Evolutionary conservation across 345 rosid genomes (phyloP), one percentile per base, ranked within the genome.

Genomic region (Populus davidiana): DNA sequence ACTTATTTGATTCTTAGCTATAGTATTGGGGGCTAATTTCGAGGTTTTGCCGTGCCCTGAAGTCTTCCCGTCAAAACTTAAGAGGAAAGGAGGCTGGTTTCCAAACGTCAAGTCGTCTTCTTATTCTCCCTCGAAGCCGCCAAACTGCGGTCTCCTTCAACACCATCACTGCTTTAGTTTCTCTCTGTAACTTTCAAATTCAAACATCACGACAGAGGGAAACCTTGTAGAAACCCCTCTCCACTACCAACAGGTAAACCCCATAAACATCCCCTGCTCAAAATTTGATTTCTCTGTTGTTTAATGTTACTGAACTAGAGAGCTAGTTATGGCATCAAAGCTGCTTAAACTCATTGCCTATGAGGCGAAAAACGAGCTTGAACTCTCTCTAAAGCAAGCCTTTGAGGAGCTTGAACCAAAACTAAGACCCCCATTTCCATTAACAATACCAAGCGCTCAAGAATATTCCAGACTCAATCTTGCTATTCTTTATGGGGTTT

Each of bases 351-450:
- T 75, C 13, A 69, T 84, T 12, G 41, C 80, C 50, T 75, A 82
- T 69, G 94, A 89, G 78, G 86, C 93, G 7, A 83, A 85, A 81
- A 93, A 78, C 79, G 87, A 85, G 21, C 80, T 85, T 21, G 95
- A 89, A 78, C 80, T 86, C 47, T 85, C 94, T 71, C 81, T 93
- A 1, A 86, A 90, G 63, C 88, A 87, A 78, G 89, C 97, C 69
- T 94, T 87, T 74, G 86, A 75, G 70, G 78, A 29, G 73, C 87
- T 86, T 41, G 70, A 85, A 70, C 78, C 85, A 3, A 83, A 87
- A 63, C 74, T 94, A 25, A 82, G 82, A 13, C 95, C 98, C 54
- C 95, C 97, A 1, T 90, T 93, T 75, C 44, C 94, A 23, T 74
- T 88, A 38, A 63, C 77, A 1, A 84, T 89, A 83, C 95, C 91